Evolutionary conservation across 306 rosid species (phyloP), one percentile per base, ranked within the genome.

Genomic region (Cucumis cinereus): DNA sequence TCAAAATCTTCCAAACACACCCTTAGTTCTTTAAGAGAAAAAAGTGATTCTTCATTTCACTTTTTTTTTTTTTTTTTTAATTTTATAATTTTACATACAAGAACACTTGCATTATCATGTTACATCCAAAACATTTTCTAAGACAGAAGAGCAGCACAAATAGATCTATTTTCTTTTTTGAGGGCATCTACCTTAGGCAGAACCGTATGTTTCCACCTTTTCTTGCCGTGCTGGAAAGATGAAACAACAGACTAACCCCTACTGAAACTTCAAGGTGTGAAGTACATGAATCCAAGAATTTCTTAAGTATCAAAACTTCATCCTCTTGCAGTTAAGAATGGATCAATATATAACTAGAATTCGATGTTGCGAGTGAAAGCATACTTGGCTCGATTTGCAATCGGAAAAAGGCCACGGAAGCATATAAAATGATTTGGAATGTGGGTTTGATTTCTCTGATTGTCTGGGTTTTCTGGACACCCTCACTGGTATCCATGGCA

Each of bases 381-480:
- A 24, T 28, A 33, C 11, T 19, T 24, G 33, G 63, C 45, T 74
- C 6, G 2, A 62, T 63, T 35, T 64, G 20, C 75, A 55, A 75
- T 76, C 28, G 28, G 53, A 70, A 57, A 52, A 59, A 67, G 40
- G 61, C 77, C 77, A 90, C 83, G 93, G 83, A 77, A 70, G 81
- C 79, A 63, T 73, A 74, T 53, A 45, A 22, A 24, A 77, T 35
- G 79, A 58, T 79, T 60, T 38, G 49, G 77, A 47, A 61, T 61
- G 81, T 73, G 41, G 24, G 85, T 62, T 75, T 85, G 64, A 59
- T 59, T 75, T 59, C 86, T 77, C 78, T 87, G 17, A 16, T 86
- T 19, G 43, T 79, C 30, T 78, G 81, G 83, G 77, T 77, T 74
- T 26, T 85, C 50, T 80, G 83, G 79, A 82, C 81, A 57, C 70